Base-by-base conservation (phyloP, 2,329 filamentous ascomycete genomes). In the Exophiala sideris region DNA sequence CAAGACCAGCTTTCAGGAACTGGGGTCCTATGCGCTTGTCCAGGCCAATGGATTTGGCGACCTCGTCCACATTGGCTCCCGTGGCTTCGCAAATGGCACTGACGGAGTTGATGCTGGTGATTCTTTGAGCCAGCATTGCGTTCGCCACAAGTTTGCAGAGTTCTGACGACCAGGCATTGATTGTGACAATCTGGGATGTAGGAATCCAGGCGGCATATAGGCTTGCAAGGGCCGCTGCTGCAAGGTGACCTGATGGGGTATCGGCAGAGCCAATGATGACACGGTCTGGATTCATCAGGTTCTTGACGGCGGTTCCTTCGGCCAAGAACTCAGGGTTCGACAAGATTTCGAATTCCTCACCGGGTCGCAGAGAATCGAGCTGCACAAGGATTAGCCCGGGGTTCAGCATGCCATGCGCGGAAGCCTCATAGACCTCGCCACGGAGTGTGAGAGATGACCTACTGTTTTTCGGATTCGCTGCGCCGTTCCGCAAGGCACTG, bases 321-420 rank as follows among this genome's bases (percentile, higher is more conserved):
- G 88, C 85, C 40, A 92, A 75, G 67, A 91, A 92, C 68, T 92
- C 88, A 5, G 88, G 88, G 70, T 91, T 91, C 42, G 87, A 90
- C 21, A 91, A 79, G 51, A 91, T 83, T 66, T 91, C 86, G 66
- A 91, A 91, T 57, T 80, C 78, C 10, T 84, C 56, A 18, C 48
- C 60, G 16, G 59, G 58, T 39, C 48, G 47, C 20, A 58, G 40
- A 10, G 32, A 21, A 34, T 49, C 32, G n/a, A 56, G 33, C 53
- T 64, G 38, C n/a, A 50, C 46, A 39, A 45, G 12, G 29, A 29
- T 29, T 29, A 29, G 24, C 4, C 24, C 24, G 3, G 5, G 24
- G 24, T 29, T 29, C 24, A 29, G 7, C 24, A 29, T 29, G 24
- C 7, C 24, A 29, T 29, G 24, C 2, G 24, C 3, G 24, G 24